Base-by-base conservation (phyloP, 2,329 filamentous ascomycete genomes). In the Xylaria sp. region DNA sequence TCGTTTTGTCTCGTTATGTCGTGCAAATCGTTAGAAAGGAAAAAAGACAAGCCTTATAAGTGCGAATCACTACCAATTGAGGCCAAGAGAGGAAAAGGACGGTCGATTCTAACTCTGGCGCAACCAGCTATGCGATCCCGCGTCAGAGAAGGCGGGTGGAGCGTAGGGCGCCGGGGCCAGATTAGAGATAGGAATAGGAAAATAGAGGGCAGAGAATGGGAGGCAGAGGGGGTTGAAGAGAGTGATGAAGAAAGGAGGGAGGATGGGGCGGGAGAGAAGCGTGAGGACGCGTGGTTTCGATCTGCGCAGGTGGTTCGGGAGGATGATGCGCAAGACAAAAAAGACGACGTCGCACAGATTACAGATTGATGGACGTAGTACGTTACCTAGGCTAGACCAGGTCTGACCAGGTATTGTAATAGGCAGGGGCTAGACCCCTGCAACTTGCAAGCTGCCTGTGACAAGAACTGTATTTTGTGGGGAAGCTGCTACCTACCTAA, bases 1-100 rank as follows among this genome's bases (percentile, higher is more conserved):
- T 72, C 69, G 66, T 71, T 61, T 72, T 49, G 58, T 67, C 28
- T 72, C 71, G 68, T 71, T 57, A 71, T 63, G 48, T 73, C 71
- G 66, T 73, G 65, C 46, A 70, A 67, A 60, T 71, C 71, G 69
- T 73, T 25, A 72, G 48, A 39, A 61, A 46, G 56, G 31, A 65
- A 57, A 62, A 15, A 10, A 41, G 31, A 48, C 12, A 9, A 3
- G 18, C 12, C 39, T 46, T 41, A 51, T 13, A 15, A 31, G 41
- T 46, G 62, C n/a, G 25, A 49, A 20, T 18, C 36, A 49, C 57
- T 46, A 12, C 28, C 18, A 23, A 25, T 33, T 15, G 31, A 65
- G 60, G 58, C 9, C 25, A 58, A 56, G 12, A 43, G 18, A 56
- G 18, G 46, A 36, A 31, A 51, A 46, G 28, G 36, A 51, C 49